Evolutionary conservation across 2,329 filamentous ascomycete species (phyloP), one percentile per base, ranked within the genome.

Genomic region (Aureobasidium sp.): DNA sequence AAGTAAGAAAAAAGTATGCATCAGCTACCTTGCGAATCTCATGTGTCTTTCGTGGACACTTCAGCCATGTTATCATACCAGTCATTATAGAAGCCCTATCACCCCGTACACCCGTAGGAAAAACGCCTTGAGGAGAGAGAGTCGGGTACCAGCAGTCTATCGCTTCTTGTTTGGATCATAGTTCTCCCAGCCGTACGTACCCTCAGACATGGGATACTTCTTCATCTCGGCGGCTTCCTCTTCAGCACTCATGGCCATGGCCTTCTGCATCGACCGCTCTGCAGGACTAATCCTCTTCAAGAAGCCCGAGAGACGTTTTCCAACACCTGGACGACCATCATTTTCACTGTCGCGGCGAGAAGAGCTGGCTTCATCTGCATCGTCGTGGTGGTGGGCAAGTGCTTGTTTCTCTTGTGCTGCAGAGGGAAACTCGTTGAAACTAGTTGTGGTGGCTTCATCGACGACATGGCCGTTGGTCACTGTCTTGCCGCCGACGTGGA

Each of bases 171-270:
- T 20, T 8, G 39, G 29, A 25, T 58, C 41, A 3, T 25, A 37
- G 11, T 47, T 36, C 27, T 58, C 53, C 53, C 53, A 58, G 5
- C 41, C n/a, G 11, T 58, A 58, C 7, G 53, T 47, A 1, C 53
- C 53, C 8, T 58, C 53, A 5, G 53, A 36, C 53, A 58, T 58
- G 29, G 53, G 53, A 58, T 58, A 58, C 41, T 58, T 58, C 4
- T 45, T 47, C 39, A 20, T 29, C 17, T 58, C 9, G 2, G 27
- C 39, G 9, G n/a, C 53, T 45, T 58, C 53, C 7, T 47, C 53
- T 37, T 58, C 53, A 9, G 52, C 25, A 34, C 2, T 56, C 52
- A 56, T 56, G 7, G 25, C 37, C 52, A 44, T 44, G 5, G 36
- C 52, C 37, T 48, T 59, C 29, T 44, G 37, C 56, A 48, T 42